Evolutionary conservation across 2,329 filamentous ascomycete species (phyloP).

Genomic region (Pyrenochaeta sp.): DNA sequence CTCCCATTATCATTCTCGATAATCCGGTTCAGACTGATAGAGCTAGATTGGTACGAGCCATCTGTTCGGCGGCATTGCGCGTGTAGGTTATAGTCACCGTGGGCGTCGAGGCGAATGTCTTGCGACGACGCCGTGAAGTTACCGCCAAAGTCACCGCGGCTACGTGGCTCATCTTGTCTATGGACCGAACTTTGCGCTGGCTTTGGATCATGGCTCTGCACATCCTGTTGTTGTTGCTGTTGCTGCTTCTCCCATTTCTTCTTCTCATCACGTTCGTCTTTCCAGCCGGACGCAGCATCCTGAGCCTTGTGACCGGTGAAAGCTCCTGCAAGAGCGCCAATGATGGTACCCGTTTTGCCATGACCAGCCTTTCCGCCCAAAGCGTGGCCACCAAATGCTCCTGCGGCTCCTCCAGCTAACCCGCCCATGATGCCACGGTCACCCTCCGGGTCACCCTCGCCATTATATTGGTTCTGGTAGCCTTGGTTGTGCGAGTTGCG

Average conservation of each 20-base stretch:
- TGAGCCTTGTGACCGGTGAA: constrained; percentile 35
- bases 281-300: constrained; percentile 31
- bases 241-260: constrained; percentile 35
- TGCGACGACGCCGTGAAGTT: constrained; percentile 34
- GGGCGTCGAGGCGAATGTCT: constrained; percentile 36
- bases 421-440: constrained; percentile 39
- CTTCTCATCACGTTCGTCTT: constrained; percentile 38
- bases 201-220: constrained; percentile 7
- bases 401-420: constrained; percentile 34
- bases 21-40: constrained; percentile 29
- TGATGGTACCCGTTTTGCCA: constrained; percentile 28
- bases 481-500: constrained; percentile 35
- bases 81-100: constrained; percentile 37
- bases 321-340: constrained; percentile 35
- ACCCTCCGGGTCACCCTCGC: constrained; percentile 31
- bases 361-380: constrained; percentile 36
- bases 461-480: constrained; percentile 30
- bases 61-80: constrained; percentile 34
- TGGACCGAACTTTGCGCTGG: constrained; percentile 5
- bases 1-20: constrained; percentile 34
- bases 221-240: constrained; percentile 24
- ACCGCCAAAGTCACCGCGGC: constrained; percentile 28
- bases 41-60: constrained; percentile 32
- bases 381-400: constrained; percentile 37
- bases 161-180: constrained; percentile 9